These are phyloP conservation scores for Aspergillus ochraceus DNA, from an alignment of 2,329 filamentous ascomycete genomes.

Conservation along the genomic window DNA sequence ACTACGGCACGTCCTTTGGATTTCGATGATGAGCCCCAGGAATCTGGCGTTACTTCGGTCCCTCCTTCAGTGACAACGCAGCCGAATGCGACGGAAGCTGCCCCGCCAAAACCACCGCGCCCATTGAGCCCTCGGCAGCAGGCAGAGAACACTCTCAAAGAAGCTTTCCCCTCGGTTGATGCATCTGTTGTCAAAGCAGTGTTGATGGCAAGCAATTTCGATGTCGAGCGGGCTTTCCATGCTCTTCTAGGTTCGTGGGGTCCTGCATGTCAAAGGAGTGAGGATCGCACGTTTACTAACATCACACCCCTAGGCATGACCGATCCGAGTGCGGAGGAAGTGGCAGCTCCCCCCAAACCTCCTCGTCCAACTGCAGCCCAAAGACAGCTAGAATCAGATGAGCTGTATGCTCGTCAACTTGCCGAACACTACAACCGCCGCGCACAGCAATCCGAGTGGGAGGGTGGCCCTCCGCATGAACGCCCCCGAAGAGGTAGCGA, in stretches of 20 bases:
- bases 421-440: constrained; percentile 78
- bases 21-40: constrained; percentile 58
- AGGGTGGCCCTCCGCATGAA: constrained; percentile 38
- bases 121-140: constrained; percentile 80
- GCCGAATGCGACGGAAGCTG: constrained; percentile 31
- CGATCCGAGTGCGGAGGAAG: constrained; percentile 69
- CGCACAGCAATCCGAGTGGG: constrained; percentile 32
- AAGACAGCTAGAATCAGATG: constrained; percentile 85
- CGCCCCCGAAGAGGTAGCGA: constrained; percentile 56
- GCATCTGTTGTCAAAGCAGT: constrained; percentile 80
- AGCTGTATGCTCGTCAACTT: constrained; percentile 86
- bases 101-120: constrained; percentile 81
- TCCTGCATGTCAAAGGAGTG: neutral
- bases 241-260: constrained; percentile 72
- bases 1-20: constrained; percentile 58
- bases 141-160: constrained; percentile 82
- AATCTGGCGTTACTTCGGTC: constrained; percentile 35
- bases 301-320: constrained; percentile 63
- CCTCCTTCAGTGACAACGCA: constrained; percentile 25
- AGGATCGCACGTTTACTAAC: neutral
- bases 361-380: constrained; percentile 71
- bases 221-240: constrained; percentile 92
- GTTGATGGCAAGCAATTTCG: constrained; percentile 78
- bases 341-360: constrained; percentile 70
- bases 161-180: constrained; percentile 90